Percentiles rank a stretch among this genome's conserved stretches.
Conservation (phyloP, 192 early-diverging fungal genomes). For the Coemansia sp. region DNA sequence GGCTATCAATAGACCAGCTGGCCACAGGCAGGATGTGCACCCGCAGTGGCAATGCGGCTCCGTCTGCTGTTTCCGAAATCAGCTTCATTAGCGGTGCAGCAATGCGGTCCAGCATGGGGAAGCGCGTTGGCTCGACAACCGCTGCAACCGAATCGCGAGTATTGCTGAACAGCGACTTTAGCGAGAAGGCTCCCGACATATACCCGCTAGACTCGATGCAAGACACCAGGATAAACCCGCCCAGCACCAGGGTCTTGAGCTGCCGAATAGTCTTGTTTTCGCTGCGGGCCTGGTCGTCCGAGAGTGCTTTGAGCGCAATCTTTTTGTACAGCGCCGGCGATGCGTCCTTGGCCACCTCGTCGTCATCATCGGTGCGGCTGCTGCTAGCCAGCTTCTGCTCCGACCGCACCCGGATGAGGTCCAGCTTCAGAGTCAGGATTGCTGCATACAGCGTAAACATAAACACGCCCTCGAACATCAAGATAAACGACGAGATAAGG, state of each 20-base stretch:
- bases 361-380: slow-evolving; percentile 16
- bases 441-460: slow-evolving; percentile 86
- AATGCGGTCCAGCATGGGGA: slow-evolving; percentile 35
- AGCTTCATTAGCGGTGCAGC: slow-evolving; percentile 32
- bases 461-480: slow-evolving; percentile 77
- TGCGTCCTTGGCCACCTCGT: slow-evolving; percentile 19
- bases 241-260: slow-evolving; percentile 52
- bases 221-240: slow-evolving; percentile 43
- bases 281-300: slow-evolving; percentile 54
- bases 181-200: slow-evolving; percentile 46
- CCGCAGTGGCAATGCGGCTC: slow-evolving; percentile 12
- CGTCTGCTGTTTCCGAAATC: slow-evolving; percentile 12
- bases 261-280: slow-evolving; percentile 49
- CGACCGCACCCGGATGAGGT: slow-evolving; percentile 59
- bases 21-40: slow-evolving; percentile 39
- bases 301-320: slow-evolving; percentile 62
- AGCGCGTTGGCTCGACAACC: slow-evolving; percentile 32
- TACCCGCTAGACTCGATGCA: slow-evolving; percentile 47
- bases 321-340: slow-evolving; percentile 58
- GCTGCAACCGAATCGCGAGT: slow-evolving; percentile 12
- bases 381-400: slow-evolving; percentile 32
- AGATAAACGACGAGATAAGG: slow-evolving; percentile 72
- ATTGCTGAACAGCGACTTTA: slow-evolving; percentile 29
- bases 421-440: slow-evolving; percentile 83
- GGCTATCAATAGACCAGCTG: slow-evolving; percentile 21